Evolutionary conservation across 1,284 basidiomycete genomes (phyloP), one percentile per base, ranked within the genome.

Genomic region (Gomphus sp.): DNA sequence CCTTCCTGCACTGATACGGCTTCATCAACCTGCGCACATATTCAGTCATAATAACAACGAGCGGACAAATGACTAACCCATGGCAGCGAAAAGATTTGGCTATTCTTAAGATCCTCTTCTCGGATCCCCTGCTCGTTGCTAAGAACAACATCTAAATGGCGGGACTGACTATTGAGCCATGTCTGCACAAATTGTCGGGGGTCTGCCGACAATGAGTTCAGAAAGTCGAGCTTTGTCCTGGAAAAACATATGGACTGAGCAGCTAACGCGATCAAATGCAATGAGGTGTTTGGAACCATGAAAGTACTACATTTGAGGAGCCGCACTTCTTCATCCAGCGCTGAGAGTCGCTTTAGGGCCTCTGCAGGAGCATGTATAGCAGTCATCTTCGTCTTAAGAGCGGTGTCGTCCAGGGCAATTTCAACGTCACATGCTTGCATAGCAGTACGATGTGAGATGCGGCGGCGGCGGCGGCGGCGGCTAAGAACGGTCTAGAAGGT

Each of bases 131-230:
- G 84, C 2, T 93, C 93, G 70, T 87, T 91, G 44, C 90, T 91
- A n/a, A 98, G 77, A 61, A 97, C 81, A 60, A 81, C 85, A 71
- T 96, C 92, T 45, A 99, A 72, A 70, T 97, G 93, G 18, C 91
- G 80, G 36, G 93, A 89, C 70, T 98, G 96, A 2, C 89, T 93
- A 59, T 89, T 88, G 39, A 98, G 74, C 91, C 91, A 98, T 3
- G 83, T 89, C 64, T 93, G 85, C 59, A 97, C 87, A 68, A 98
- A 97, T 37, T 77, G 78, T 1, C 84, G 79, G 0, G 93, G 93
- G 60, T 93, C 82, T 1, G 81, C 74, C 18, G 93, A 85, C 68
- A 98, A 98, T 0, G 85, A 82, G 55, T 85, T 79, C 48, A 98
- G 74, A 73, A 22, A 22, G 22, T 22, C 22, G 1, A 22, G 22